Base-by-base conservation (phyloP, 495 filamentous ascomycete species). In the Tricharina praecox region DNA sequence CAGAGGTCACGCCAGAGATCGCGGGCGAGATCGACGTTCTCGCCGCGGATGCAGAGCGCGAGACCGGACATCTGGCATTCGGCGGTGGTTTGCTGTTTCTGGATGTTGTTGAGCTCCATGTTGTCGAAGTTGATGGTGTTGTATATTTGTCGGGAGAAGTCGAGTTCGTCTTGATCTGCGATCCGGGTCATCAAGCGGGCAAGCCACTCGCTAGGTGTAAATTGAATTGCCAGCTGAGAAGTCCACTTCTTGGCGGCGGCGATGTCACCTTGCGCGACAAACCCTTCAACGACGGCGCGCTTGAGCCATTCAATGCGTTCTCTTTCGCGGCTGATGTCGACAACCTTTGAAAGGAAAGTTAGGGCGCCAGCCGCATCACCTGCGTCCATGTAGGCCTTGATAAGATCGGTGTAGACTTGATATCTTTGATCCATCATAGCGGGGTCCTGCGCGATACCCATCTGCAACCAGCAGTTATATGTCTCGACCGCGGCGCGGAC, bases 401-500 rank as follows among this genome's bases (percentile, higher is more conserved):
- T 76, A 39, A 97, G 65, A 24, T 90, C 71, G 26, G 85, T 83
- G 62, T 97, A 96, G 23, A 97, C 77, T 47, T 79, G 69, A 21
- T 78, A 77, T 57, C 95, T 86, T 30, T 82, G 71, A 15, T 88
- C 77, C 46, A 81, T 71, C 28, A 77, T 70, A 24, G 82, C 68
- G n/a, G 70, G 71, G 47, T 78, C 69, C 36, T 79, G 71, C 21
- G 85, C 85, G 28, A 72, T 72, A 63, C 93, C 81, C 54, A 90
- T 32, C 4, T 51, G 33, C 23, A 72, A 23, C 77, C 78, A 50
- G 90, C 73, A 23, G 84, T 88, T 85, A 70, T 96, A 97, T 13
- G 51, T 53, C 56, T 96, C 90, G 9, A 93, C 79, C n/a, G 85
- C 92, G 52, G 81, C 88, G 56, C 70, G 68, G 30, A 96, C 69